Conservation (phyloP, 2,329 filamentous ascomycete species). For the Ceratocystis huliohia region DNA sequence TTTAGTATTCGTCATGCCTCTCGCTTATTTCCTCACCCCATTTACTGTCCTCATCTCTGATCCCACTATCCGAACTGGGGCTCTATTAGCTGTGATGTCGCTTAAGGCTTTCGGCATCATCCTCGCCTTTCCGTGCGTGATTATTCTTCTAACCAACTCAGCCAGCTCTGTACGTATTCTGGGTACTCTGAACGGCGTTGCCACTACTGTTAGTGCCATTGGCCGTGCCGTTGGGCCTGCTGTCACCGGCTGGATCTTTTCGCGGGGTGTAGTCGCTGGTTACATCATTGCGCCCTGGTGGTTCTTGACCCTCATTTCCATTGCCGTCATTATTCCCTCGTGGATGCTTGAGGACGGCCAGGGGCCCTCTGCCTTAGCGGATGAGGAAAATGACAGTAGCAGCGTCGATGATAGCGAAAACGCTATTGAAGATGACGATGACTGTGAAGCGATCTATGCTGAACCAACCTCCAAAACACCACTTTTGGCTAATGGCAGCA, state of each 20-base stretch:
- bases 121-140: constrained; percentile 78
- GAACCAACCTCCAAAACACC: constrained; percentile 15
- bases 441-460: not conserved
- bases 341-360: constrained; percentile 64
- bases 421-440: constrained; percentile 15
- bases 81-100: constrained; percentile 56
- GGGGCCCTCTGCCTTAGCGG: constrained; percentile 39
- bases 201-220: constrained; percentile 68
- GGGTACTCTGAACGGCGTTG: constrained; percentile 82
- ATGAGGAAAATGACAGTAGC: constrained; percentile 20
- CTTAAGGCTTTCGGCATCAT: constrained; percentile 64
- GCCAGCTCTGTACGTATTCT: constrained; percentile 62
- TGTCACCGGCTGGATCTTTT: constrained; percentile 58
- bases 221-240: constrained; percentile 72
- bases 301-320: constrained; percentile 52
- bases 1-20: constrained; percentile 51
- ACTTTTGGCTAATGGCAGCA: constrained; percentile 12
- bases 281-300: constrained; percentile 75
- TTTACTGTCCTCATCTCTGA: constrained; percentile 56
- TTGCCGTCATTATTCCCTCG: constrained; percentile 56
- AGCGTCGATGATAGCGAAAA: constrained; percentile 17
- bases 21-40: constrained; percentile 70
- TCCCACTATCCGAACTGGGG: constrained; percentile 39
- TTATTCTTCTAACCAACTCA: constrained; percentile 82
- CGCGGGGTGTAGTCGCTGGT: constrained; percentile 59